Evolutionary conservation across 148 eudicot genomes (phyloP), one percentile per base, ranked within the genome.

Genomic region (Amaranthus hypochondriacus): DNA sequence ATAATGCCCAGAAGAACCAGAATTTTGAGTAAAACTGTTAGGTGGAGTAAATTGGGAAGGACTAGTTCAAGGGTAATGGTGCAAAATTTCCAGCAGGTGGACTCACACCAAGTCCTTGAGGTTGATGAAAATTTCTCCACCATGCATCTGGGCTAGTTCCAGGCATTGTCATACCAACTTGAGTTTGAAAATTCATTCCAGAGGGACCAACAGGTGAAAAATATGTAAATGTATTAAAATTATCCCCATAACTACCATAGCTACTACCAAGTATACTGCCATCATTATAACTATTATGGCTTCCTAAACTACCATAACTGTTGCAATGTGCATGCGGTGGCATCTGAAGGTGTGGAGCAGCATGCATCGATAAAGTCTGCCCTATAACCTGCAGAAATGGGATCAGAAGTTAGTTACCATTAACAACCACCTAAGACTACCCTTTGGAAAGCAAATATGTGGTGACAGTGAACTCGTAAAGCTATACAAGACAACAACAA

Each of bases 31-130:
- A 69, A 79, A 87, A 18, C 86, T 79, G 71, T 66, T 80, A 75
- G 99, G 99, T 66, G 99, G 99, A 48, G 99, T 92, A 79, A 90
- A 92, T 77, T 95, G 99, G 42, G 99, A 95, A 80, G 99, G 99
- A 81, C 99, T 95, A 65, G 91, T 84, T 57, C 99, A 95, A 96
- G 72, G 99, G 89, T 83, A 92, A 85, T 4, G 94, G 89, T 63
- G 86, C 88, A 74, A 92, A 90, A 76, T 87, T 90, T 74, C 90
- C 89, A 8, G 85, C 78, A 57, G 90, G 86, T 52, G 98, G 94
- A 83, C 97, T 92, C 69, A 87, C 82, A 74, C 96, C 96, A 73
- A 90, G 87, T 71, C 97, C 92, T 60, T 86, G 88, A 46, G 90
- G 87, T 56, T 81, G 76, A 42, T 87, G 91, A 72, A 81, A 79